Evolutionary conservation across 805 yeast species (phyloP), one percentile per base, ranked within the genome.

Genomic region (Yarrowia osloensis): DNA sequence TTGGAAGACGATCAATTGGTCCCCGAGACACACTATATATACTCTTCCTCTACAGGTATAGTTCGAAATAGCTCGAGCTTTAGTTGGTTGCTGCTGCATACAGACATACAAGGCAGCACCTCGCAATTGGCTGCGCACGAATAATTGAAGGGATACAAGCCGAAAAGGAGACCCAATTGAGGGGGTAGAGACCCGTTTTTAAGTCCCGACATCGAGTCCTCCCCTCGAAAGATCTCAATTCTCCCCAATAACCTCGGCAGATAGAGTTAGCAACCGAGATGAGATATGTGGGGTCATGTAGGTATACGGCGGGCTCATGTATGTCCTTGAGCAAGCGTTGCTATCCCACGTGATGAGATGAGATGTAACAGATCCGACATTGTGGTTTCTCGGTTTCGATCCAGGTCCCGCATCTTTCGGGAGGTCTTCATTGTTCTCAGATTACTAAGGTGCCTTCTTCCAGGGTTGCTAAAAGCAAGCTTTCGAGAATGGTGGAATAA

Each of bases 181-280:
- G 29, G 12, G 11, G 7, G 6, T 17, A 4, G 12, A 15, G 2
- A 15, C 7, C n/a, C n/a, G 6, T 12, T 1, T 17, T 26, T 5
- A 26, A 24, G 13, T 19, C 54, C 24, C 24, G 0, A 4, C 54
- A 19, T 12, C 54, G 21, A 21, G 8, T 6, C 5, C 6, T 3
- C 9, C 7, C 37, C 54, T 33, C 37, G 22, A 49, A n/a, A 28
- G 54, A 28, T 19, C 54, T 19, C 37, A 11, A 6, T 6, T 19
- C 54, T 12, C 4, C 37, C 15, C 33, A 19, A 26, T 26, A 29
- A 19, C 54, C 57, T 50, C 40, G 21, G 29, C 13, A 35, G 44
- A 54, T 54, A 54, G 31, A 54, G 61, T 54, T 54, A 54, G 61
- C 61, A 54, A 54, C 61, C 61, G 61, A 54, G 61, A 54, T 54